phyloP scores from a whole-genome alignment of 208 protist species.

The Trypanosomatidae sp. region DNA sequence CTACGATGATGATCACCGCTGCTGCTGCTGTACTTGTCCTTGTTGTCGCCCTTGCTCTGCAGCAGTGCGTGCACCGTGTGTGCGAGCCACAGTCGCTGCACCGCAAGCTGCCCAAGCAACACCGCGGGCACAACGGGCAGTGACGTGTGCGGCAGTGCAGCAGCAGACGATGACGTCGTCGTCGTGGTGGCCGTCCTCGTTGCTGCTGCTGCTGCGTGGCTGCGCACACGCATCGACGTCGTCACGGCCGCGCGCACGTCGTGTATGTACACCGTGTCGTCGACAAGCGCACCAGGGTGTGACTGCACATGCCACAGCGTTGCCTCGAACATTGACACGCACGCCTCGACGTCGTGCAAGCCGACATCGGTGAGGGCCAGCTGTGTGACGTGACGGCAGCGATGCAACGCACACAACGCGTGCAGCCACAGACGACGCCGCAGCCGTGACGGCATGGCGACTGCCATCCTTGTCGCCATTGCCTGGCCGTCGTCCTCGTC shows the following conservation, averaged over 20 bases:
- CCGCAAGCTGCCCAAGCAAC: conserved; percentile 7
- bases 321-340: conserved; percentile 64
- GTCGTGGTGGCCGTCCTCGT: no score
- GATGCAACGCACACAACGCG: conserved; percentile 37
- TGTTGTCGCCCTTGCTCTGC: conserved; percentile 9
- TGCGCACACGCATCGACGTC: no score
- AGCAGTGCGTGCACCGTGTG: conserved; percentile 27
- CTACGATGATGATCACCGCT: no score
- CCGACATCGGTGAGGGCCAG: conserved; percentile 66
- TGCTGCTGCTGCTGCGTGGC: no score
- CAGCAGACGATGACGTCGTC: no score
- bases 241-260: no score
- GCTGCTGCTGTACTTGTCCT: no score
- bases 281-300: conserved; percentile 32
- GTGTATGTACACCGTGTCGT: conserved; percentile 2
- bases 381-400: conserved; percentile 34
- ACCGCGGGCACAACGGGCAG: not conserved
- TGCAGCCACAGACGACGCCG: conserved; percentile 16
- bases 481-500: conserved; percentile 2
- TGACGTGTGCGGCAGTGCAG: no score
- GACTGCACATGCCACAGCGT: conserved; percentile 62
- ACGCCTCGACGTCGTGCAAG: conserved; percentile 44
- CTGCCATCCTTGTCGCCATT: not conserved
- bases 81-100: conserved; percentile 31
- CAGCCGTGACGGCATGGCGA: conserved; percentile 1